Evolutionary conservation across 768 basidiomycete species (phyloP), one percentile per base, ranked within the genome.

Genomic region (Mycena olivaceomarginata): DNA sequence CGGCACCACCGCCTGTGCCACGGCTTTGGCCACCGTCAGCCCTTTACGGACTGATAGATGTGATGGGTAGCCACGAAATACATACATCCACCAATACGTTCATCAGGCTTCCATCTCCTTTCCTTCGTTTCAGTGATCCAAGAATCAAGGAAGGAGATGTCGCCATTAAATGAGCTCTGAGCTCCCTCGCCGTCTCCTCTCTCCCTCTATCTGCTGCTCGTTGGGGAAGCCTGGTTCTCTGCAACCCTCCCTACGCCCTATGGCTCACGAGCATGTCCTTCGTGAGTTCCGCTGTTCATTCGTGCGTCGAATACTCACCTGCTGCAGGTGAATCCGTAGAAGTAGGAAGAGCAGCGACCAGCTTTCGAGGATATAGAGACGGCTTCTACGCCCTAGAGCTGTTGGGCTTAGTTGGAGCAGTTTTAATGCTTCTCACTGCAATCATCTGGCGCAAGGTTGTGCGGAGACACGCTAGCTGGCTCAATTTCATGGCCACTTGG

Each of bases 401-500:
- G 45, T 68, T 73, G 22, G 81, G 81, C 7, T 59, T 80, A 41
- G 40, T 75, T 8, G 80, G 80, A 7, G 77, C 77, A 9, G n/a
- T 75, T 15, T 1, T 80, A n/a, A 63, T 82, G 63, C 77, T 82
- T 11, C 67, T 78, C 3, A 80, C 77, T 9, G 78, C 79, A 11
- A 46, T 70, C 12, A 67, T 78, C 20, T 81, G 80, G 74, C 68
- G 67, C 56, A 72, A 77, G 41, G 51, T 72, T 31, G 74, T 68
- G 10, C 69, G 79, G 22, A 66, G 78, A 51, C 78, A 82, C 60
- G 59, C 77, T 10, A 81, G 80, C 68, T 82, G 81, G 81, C 76
- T 78, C 45, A 82, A 76, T 69, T 82, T 82, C 65, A 79, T 78
- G 72, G 20, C 76, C 40, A 70, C 78, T 60, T 82, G 81, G 81